These are phyloP conservation scores for Phyllosticta paracitricarpa DNA, from an alignment of 2,329 filamentous ascomycete species.

Conservation along the genomic window DNA sequence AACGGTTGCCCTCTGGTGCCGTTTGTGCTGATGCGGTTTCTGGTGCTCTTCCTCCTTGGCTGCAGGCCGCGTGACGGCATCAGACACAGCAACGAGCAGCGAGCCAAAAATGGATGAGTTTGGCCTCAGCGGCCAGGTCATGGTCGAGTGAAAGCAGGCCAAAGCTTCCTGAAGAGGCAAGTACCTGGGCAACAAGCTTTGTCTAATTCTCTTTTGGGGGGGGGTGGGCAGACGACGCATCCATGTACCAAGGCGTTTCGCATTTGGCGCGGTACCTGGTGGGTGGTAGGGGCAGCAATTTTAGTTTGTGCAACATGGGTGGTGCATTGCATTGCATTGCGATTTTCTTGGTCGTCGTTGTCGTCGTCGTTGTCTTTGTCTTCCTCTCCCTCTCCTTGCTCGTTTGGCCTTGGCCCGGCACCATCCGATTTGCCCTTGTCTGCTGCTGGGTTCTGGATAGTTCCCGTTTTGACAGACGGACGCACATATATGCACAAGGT, in stretches of 20 bases:
- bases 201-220: not conserved
- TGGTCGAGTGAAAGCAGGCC: not conserved
- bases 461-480: not conserved
- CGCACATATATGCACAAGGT: not conserved
- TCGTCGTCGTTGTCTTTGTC: too few species aligned
- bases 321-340: not conserved
- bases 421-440: not conserved
- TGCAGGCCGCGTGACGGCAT: not conserved
- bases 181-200: not conserved
- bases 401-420: not conserved
- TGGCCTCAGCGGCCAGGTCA: too few species aligned
- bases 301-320: not conserved
- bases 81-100: not conserved
- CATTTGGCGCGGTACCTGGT: not conserved
- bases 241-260: not conserved
- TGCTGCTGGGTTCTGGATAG: too few species aligned
- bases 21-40: not conserved
- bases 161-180: not conserved
- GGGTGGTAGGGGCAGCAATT: not conserved
- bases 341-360: too few species aligned
- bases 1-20: not conserved
- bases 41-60: not conserved
- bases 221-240: not conserved
- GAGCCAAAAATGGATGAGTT: too few species aligned
- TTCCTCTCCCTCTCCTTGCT: not conserved